Percentiles rank a stretch among this genome's conserved stretches.
Conservation (phyloP, 345 rosid genomes). For the Syzygium grande region DNA sequence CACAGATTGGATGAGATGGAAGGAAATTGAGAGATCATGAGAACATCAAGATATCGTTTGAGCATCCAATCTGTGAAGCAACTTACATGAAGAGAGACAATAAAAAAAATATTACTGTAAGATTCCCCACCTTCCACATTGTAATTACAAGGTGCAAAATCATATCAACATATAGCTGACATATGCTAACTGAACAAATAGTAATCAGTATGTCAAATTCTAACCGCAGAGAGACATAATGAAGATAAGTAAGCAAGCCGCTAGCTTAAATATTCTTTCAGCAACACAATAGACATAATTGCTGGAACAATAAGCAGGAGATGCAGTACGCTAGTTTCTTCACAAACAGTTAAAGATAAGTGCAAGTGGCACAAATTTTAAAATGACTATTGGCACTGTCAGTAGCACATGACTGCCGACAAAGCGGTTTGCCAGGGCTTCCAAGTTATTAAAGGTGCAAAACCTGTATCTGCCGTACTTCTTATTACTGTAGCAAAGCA, state of each 20-base stretch:
- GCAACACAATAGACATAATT: background rate
- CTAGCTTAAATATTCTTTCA: background rate
- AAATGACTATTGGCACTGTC: background rate
- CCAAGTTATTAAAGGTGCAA: background rate
- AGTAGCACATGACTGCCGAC: background rate
- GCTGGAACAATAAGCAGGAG: background rate
- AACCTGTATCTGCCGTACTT: background rate
- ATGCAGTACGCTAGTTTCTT: background rate
- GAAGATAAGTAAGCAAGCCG: background rate
- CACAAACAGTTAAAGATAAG: background rate
- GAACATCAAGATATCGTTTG: background rate
- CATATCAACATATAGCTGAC: background rate
- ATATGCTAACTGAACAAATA: background rate
- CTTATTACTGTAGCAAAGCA: background rate
- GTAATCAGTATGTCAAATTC: background rate
- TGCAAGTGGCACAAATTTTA: background rate
- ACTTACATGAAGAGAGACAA: background rate
- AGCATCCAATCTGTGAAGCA: background rate
- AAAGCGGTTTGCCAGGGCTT: background rate
- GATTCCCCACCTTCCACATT: background rate
- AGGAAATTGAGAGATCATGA: background rate
- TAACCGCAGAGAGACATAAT: background rate
- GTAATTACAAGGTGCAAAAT: background rate
- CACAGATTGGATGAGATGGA: background rate
- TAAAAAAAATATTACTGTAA: background rate